These are phyloP conservation scores for Tetrapisispora iriomotensis DNA, from an alignment of 805 yeast genomes.

Conservation along the genomic window DNA sequence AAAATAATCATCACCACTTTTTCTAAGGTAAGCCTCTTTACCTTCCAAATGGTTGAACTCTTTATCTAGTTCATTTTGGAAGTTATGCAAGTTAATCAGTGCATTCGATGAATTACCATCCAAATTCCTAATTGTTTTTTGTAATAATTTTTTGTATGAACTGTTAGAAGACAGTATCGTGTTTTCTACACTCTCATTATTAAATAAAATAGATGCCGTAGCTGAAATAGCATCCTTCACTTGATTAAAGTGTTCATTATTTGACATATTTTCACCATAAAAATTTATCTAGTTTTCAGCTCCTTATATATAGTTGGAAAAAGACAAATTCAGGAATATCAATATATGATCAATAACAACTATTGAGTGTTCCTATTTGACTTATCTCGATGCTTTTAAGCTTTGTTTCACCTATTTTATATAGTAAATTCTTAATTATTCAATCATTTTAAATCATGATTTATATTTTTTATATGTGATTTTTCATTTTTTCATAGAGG, in stretches of 20 bases:
- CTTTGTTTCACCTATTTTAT: no score
- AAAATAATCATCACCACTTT: conserved; percentile 31
- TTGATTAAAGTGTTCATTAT: conserved; percentile 25
- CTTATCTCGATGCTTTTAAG: no score
- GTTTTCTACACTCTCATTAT: conserved; percentile 31
- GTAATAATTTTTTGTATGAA: conserved; percentile 23
- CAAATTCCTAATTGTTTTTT: conserved; percentile 19
- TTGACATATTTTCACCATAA: conserved; percentile 16
- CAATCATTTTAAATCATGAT: no score
- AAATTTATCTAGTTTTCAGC: no score
- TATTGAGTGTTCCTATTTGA: no score
- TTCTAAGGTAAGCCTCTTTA: conserved; percentile 20
- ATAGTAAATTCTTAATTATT: no score
- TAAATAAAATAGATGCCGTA: conserved; percentile 47
- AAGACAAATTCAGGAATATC: no score
- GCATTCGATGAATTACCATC: conserved; percentile 12
- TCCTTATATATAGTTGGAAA: no score
- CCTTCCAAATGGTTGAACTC: conserved; percentile 7
- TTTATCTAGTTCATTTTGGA: conserved; percentile 9
- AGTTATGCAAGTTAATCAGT: conserved; percentile 1
- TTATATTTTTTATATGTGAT: no score
- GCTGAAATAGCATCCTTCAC: conserved; percentile 43
- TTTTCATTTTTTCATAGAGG: no score
- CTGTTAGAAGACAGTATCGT: conserved; percentile 26
- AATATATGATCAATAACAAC: no score